These are phyloP conservation scores for Haplosporangium sp. DNA, from an alignment of 371 early-diverging fungal genomes.

Conservation along the genomic window DNA sequence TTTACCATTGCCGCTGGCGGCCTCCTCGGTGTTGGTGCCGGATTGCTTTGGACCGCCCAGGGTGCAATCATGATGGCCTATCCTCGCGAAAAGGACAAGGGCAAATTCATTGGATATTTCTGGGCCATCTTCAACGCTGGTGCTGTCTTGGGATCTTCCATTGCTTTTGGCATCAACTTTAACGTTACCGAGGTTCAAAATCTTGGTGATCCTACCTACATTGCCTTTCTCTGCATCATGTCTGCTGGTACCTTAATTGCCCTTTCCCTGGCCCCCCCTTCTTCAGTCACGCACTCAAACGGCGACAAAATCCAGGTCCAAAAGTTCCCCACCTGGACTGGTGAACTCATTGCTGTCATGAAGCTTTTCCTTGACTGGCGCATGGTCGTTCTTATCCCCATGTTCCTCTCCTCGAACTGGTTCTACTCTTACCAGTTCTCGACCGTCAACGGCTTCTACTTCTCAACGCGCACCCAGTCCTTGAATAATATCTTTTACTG, in stretches of 20 bases:
- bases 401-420: conserved; percentile 81
- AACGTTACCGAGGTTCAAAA: conserved; percentile 49
- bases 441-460: conserved; percentile 48
- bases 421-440: conserved; percentile 80
- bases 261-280: conserved; percentile 70
- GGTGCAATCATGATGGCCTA: conserved; percentile 87
- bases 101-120: conserved; percentile 81
- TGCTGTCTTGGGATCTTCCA: conserved; percentile 74
- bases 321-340: conserved; percentile 61
- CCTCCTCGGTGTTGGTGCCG: conserved; percentile 73
- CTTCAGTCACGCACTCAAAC: conserved; percentile 69
- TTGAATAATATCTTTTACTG: conserved; percentile 68
- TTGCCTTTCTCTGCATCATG: conserved; percentile 75
- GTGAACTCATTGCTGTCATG: conserved; percentile 68
- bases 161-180: conserved; percentile 76
- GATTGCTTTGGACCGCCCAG: conserved; percentile 78
- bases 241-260: conserved; percentile 65
- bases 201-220: conserved; percentile 61
- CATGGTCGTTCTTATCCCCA: conserved; percentile 71
- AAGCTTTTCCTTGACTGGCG: conserved; percentile 74
- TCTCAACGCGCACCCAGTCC: conserved; percentile 47
- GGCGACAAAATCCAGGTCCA: conserved; percentile 70
- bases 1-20: conserved; percentile 73
- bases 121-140: conserved; percentile 83
- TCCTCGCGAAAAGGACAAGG: conserved; percentile 80